Conservation (phyloP, 805 yeast genomes). For the Nakazawaea pomicola region DNA sequence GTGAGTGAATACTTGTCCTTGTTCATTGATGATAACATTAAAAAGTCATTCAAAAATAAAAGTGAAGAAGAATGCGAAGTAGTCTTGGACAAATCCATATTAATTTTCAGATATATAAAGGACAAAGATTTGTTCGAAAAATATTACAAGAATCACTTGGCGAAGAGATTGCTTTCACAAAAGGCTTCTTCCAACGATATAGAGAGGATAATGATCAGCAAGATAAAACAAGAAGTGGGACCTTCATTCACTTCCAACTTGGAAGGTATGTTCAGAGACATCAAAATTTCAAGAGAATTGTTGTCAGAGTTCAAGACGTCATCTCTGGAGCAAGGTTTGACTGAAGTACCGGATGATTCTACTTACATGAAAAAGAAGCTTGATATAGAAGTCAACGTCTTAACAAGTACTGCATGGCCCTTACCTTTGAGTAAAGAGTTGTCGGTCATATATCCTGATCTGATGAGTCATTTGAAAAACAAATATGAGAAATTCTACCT, state of each 20-base stretch:
- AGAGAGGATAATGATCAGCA: slow-evolving; percentile 64
- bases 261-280: slow-evolving; percentile 85
- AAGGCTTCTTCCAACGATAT: slow-evolving; percentile 46
- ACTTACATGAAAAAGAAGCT: slow-evolving; percentile 22
- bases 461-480: slow-evolving; percentile 34
- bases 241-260: slow-evolving; percentile 72
- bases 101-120: slow-evolving; percentile 59
- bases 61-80: slow-evolving; percentile 40
- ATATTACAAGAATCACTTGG: slow-evolving; percentile 80
- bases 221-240: slow-evolving; percentile 73
- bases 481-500: slow-evolving; percentile 49
- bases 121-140: slow-evolving; percentile 87
- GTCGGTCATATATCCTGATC: slow-evolving; percentile 36
- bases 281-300: slow-evolving; percentile 50
- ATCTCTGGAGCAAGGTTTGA: slow-evolving; percentile 14
- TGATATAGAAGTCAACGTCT: slow-evolving; percentile 45
- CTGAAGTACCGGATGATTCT: slow-evolving; percentile 7
- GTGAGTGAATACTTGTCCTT: slow-evolving; percentile 52
- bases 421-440: slow-evolving; percentile 36
- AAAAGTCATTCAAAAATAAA: slow-evolving; percentile 42
- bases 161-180: slow-evolving; percentile 63
- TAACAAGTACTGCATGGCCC: slow-evolving; percentile 70
- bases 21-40: slow-evolving; percentile 53
- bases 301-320: slow-evolving; percentile 32
- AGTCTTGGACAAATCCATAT: slow-evolving; percentile 49